Evolutionary conservation across 2,329 filamentous ascomycete genomes (phyloP).

Genomic region (Fonsecaea nubica): DNA sequence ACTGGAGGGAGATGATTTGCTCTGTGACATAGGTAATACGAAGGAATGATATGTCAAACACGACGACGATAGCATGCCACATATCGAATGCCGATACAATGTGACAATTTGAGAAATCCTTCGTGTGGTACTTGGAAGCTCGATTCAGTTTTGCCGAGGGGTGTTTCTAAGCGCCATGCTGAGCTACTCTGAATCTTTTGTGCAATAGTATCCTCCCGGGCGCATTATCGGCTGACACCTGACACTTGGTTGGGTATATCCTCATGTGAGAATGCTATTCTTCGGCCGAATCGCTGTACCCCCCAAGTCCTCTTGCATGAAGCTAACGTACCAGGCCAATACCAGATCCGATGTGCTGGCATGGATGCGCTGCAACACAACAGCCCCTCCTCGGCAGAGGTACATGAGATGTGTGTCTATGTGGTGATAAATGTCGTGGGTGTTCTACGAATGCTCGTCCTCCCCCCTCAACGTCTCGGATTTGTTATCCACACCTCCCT

Average conservation of each 20-base stretch:
- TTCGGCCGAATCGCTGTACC: slow-evolving; percentile 3
- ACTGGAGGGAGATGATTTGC: not conserved
- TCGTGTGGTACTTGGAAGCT: not conserved
- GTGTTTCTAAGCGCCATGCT: not conserved
- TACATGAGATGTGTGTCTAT: not conserved
- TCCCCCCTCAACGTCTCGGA: not conserved
- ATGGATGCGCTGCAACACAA: slow-evolving; percentile 9
- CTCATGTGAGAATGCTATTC: not conserved
- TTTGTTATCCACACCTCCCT: slow-evolving; percentile 6
- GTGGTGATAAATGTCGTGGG: slow-evolving; percentile 13
- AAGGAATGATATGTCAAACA: slow-evolving; percentile 28
- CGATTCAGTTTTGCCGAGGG: not conserved
- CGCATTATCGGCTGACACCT: not conserved
- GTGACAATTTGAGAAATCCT: not conserved
- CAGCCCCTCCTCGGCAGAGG: slow-evolving; percentile 13
- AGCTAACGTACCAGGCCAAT: slow-evolving; percentile 19
- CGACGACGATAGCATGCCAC: slow-evolving; percentile 4
- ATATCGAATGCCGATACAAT: not conserved
- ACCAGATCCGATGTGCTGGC: slow-evolving; percentile 5
- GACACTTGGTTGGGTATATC: slow-evolving; percentile 1
- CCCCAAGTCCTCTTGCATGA: slow-evolving; percentile 21
- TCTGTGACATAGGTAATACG: slow-evolving; percentile 23
- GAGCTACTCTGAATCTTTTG: not conserved
- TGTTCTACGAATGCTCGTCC: slow-evolving; percentile 1
- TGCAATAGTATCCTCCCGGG: not conserved